These are phyloP conservation scores for Vanrija sp. DNA, from an alignment of 1,284 basidiomycete genomes.

Conservation along the genomic window DNA sequence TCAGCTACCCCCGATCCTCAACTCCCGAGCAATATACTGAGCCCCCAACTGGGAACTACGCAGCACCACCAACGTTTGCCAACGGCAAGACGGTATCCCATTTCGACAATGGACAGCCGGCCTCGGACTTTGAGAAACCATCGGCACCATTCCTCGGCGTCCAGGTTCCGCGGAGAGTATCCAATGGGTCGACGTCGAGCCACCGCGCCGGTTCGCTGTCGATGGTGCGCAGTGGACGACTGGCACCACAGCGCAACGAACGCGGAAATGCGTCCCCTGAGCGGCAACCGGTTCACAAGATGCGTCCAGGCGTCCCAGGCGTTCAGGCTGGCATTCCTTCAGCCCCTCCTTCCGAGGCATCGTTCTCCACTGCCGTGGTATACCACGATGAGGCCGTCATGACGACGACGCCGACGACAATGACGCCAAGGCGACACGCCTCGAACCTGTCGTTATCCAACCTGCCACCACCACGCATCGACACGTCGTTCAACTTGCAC, in stretches of 20 bases:
- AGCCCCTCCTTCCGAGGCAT: neutral
- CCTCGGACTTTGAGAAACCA: too few species aligned
- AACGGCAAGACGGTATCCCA: neutral
- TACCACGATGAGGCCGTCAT: too few species aligned
- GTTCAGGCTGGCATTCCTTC: too few species aligned
- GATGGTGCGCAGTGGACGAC: slow-evolving; percentile 33
- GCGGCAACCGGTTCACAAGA: too few species aligned
- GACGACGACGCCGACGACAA: too few species aligned
- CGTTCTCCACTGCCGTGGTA: too few species aligned
- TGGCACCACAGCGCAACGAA: slow-evolving; percentile 20
- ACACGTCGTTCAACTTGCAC: slow-evolving; percentile 1
- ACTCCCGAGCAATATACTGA: neutral
- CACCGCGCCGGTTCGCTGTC: slow-evolving; percentile 36
- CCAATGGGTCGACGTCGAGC: slow-evolving; percentile 29
- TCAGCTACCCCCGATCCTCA: neutral
- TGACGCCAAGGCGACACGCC: neutral
- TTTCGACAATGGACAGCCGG: too few species aligned
- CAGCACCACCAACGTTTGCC: neutral
- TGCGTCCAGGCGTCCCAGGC: too few species aligned
- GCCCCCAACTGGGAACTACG: neutral
- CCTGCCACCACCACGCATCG: neutral
- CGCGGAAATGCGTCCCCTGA: too few species aligned
- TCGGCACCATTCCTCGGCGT: slow-evolving; percentile 10
- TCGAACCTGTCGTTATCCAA: neutral
- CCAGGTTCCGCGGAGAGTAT: slow-evolving; percentile 10